Evolutionary conservation across 2,329 filamentous ascomycete genomes (phyloP).

Genomic region (Colletotrichum sp.): DNA sequence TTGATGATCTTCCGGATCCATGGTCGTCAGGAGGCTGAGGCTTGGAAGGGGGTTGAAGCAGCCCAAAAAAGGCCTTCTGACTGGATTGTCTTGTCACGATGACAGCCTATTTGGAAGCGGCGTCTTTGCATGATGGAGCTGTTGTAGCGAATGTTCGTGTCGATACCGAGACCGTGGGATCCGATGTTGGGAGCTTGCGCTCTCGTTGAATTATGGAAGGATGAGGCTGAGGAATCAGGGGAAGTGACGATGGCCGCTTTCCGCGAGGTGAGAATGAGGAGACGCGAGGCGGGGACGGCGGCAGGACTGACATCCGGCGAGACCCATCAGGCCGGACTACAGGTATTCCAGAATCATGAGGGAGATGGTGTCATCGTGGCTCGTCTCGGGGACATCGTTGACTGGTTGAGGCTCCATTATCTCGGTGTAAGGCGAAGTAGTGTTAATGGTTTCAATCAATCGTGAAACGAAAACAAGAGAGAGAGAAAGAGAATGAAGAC

Average conservation of each 20-base stretch:
- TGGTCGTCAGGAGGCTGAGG: background rate
- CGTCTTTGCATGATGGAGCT: background rate
- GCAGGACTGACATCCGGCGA: background rate
- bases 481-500: background rate
- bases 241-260: background rate
- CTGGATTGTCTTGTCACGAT: background rate
- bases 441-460: background rate
- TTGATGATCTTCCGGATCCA: background rate
- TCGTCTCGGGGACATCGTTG: background rate
- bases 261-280: background rate
- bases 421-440: background rate
- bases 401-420: conserved; percentile 7
- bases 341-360: conserved; percentile 17
- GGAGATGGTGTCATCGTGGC: conserved; percentile 16
- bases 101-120: background rate
- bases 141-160: background rate
- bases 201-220: background rate
- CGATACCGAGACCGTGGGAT: background rate
- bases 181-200: background rate
- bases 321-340: background rate
- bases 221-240: background rate
- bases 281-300: background rate
- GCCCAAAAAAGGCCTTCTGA: background rate
- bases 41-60: background rate
- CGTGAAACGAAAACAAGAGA: background rate